Conservation (phyloP, 2,329 filamentous ascomycete genomes). For the Colletotrichum limetticola region DNA sequence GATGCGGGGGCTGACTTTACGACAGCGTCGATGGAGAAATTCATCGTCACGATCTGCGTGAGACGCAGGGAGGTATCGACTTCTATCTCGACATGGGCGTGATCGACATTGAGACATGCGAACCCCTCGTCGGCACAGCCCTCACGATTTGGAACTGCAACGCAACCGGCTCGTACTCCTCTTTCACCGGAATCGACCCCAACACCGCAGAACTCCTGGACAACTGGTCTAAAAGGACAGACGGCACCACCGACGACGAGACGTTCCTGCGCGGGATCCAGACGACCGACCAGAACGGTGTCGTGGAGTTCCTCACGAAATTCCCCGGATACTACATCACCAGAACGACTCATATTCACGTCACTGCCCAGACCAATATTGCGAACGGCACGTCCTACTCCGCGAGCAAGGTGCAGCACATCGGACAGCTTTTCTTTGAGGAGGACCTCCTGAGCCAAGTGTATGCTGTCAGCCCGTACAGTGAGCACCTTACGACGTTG, state of each 20-base stretch:
- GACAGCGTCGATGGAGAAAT: slow-evolving; percentile 18
- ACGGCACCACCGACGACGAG: slow-evolving; percentile 39
- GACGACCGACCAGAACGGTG: slow-evolving; percentile 52
- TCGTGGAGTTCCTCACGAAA: slow-evolving; percentile 52
- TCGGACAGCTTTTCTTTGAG: slow-evolving; percentile 1
- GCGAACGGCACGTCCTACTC: no score
- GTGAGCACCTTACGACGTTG: neutral
- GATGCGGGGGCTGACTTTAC: no score
- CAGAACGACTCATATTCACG: no score
- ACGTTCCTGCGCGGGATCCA: slow-evolving; percentile 51
- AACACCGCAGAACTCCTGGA: slow-evolving; percentile 2
- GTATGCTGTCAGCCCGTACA: slow-evolving; percentile 12
- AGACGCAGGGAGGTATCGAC: slow-evolving; percentile 10
- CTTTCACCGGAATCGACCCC: slow-evolving; percentile 15
- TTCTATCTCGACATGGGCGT: slow-evolving; percentile 26
- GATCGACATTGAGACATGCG: slow-evolving; percentile 29
- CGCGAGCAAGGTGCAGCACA: no score
- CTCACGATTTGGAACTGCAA: slow-evolving; percentile 23
- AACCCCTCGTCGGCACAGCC: slow-evolving; percentile 12
- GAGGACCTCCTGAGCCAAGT: slow-evolving; percentile 2
- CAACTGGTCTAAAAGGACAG: neutral
- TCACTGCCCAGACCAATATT: no score
- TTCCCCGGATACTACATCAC: no score
- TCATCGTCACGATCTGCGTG: slow-evolving; percentile 20
- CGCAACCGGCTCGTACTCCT: slow-evolving; percentile 23